Conservation (phyloP, 768 basidiomycete genomes). For the Leccinellum albellum region DNA sequence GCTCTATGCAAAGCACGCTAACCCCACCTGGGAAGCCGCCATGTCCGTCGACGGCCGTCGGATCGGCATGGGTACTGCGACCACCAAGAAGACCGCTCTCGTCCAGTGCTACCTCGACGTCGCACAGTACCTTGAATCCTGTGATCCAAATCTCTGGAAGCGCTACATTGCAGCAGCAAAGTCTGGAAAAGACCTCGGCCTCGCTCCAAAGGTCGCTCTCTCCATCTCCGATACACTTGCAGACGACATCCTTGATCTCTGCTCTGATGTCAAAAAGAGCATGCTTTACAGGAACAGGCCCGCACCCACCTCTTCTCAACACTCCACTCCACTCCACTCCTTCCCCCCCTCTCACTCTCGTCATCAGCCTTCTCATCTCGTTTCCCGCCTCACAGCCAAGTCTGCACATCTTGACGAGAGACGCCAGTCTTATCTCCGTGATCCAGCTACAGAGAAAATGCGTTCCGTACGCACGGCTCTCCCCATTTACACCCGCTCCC, state of each 20-base stretch:
- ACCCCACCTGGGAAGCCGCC: slow-evolving; percentile 60
- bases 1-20: slow-evolving; percentile 17
- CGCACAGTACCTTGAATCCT: slow-evolving; percentile 78
- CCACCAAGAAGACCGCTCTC: slow-evolving; percentile 68
- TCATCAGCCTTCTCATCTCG: slow-evolving; percentile 28
- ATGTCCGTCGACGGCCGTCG: slow-evolving; percentile 73
- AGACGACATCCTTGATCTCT: slow-evolving; percentile 68
- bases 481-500: slow-evolving; percentile 70
- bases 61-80: slow-evolving; percentile 75
- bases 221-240: slow-evolving; percentile 59
- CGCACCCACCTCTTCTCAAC: slow-evolving; percentile 17
- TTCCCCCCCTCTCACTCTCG: slow-evolving; percentile 21
- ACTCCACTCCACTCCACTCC: neutral
- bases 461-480: slow-evolving; percentile 62
- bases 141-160: slow-evolving; percentile 79
- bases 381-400: slow-evolving; percentile 38
- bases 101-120: slow-evolving; percentile 83
- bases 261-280: slow-evolving; percentile 60
- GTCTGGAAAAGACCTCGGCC: slow-evolving; percentile 63
- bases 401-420: slow-evolving; percentile 53
- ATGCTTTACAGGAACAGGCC: slow-evolving; percentile 66
- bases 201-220: slow-evolving; percentile 68
- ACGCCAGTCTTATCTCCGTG: slow-evolving; percentile 54
- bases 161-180: slow-evolving; percentile 59
- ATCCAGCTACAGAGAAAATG: slow-evolving; percentile 63